Percentiles rank a stretch among this genome's conserved stretches.
Evolutionary conservation across 352 stramenopile species (phyloP).

Genomic region (Globisporangium paddicum): DNA sequence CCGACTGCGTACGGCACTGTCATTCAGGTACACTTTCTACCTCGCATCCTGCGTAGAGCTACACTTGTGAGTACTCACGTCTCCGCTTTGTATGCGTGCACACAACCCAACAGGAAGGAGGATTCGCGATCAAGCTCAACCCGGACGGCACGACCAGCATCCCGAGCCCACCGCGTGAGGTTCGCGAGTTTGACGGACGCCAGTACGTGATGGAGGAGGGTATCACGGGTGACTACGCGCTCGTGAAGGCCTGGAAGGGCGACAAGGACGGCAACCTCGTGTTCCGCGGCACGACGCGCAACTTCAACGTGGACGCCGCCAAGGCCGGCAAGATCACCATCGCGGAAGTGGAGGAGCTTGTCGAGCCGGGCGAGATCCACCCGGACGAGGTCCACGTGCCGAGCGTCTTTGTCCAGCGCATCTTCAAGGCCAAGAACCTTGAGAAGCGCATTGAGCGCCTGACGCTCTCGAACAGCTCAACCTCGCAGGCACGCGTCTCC

Average conservation of each 20-base stretch:
- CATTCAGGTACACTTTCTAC: conserved; percentile 56
- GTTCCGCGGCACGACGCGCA: conserved; percentile 93
- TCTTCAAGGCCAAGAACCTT: conserved; percentile 87
- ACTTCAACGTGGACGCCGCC: conserved; percentile 95
- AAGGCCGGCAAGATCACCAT: conserved; percentile 93
- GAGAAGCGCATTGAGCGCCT: conserved; percentile 95
- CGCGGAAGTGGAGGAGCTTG: conserved; percentile 94
- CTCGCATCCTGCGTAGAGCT: neutral
- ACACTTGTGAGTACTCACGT: no score
- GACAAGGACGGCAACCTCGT: conserved; percentile 96
- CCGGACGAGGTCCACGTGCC: conserved; percentile 94
- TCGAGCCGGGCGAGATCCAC: conserved; percentile 91
- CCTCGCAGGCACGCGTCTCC: conserved; percentile 60
- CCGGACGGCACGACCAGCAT: conserved; percentile 64
- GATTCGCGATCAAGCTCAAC: conserved; percentile 76
- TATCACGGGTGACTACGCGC: conserved; percentile 90
- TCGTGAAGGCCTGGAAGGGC: conserved; percentile 96
- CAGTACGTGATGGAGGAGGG: conserved; percentile 96
- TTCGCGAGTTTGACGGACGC: conserved; percentile 75
- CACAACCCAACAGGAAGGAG: conserved; percentile 36
- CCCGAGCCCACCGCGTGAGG: conserved; percentile 61
- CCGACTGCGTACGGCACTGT: conserved; percentile 92
- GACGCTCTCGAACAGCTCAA: conserved; percentile 74
- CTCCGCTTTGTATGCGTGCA: no score
- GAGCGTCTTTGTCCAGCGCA: conserved; percentile 94